A percentile compares a stretch with the other conserved stretches of the same genome.
These are phyloP conservation scores for Gossypium davidsonii DNA, from an alignment of 441 rosid species.

Conservation along the genomic window DNA sequence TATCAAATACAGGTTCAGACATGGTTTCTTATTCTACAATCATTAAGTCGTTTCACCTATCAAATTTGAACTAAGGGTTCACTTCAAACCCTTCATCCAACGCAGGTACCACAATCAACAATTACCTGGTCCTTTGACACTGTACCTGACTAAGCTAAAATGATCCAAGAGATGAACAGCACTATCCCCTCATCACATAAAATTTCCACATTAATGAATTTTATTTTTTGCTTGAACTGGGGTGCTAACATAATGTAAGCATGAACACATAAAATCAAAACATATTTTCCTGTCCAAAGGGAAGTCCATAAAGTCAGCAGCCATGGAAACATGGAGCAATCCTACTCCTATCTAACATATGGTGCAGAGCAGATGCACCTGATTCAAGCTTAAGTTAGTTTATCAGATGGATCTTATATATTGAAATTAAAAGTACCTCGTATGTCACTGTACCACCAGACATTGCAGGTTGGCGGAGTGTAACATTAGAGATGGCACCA, in stretches of 20 bases:
- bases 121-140: not conserved
- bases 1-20: not conserved
- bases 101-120: not conserved
- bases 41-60: not conserved
- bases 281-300: not conserved
- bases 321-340: not conserved
- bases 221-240: not conserved
- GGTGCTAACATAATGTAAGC: not conserved
- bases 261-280: not conserved
- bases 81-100: not conserved
- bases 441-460: constrained; percentile 55
- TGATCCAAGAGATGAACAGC: not conserved
- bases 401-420: not conserved
- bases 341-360: not conserved
- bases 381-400: not conserved
- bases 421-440: constrained; percentile 50
- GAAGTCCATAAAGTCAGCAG: not conserved
- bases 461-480: constrained; percentile 61
- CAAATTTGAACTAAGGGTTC: not conserved
- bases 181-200: not conserved
- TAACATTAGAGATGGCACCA: constrained; percentile 80
- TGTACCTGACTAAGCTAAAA: not conserved
- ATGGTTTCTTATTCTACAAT: not conserved
- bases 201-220: not conserved
- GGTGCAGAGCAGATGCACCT: not conserved